Base-by-base conservation (phyloP, 768 basidiomycete genomes). In the Collybia nuda region DNA sequence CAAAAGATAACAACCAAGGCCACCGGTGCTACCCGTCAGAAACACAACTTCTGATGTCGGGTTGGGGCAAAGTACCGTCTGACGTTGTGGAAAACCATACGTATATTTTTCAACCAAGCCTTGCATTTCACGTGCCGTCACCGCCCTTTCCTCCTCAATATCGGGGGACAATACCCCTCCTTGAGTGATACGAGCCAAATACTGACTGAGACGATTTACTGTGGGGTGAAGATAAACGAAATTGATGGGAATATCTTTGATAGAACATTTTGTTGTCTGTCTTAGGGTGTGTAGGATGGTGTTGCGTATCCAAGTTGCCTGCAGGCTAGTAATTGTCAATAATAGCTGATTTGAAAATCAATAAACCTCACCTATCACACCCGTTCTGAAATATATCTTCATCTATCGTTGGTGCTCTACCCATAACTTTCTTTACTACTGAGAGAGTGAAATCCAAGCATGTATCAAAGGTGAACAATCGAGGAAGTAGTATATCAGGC, bases 271-370 rank as follows among this genome's bases (percentile, higher is more conserved):
- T 5, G 57, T 56, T 0, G 63, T 56, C 6, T 53, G n/a, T n/a
- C 17, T 43, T 49, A 77, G 54, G 12, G 66, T 64, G 1, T 62
- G 64, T 8, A 76, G 53, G 17, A 79, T 56, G 17, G 66, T 60
- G 43, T 73, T 69, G 2, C 73, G 70, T 23, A 76, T 72, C 59
- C 67, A 71, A 0, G 71, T 74, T 17, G 69, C 70, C 53, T 71
- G 66, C 4, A 76, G 42, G 47, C 78, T 78, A 21, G 44, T 3
- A 6, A 44, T 14, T 18, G 21, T 42, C 21, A 42, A 19, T 38
- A 22, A 26, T 23, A 28, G 32, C 18, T 29, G n/a, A 12, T 32
- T 47, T 5, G 17, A 18, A 9, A 17, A 3, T 35, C 21, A 23
- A 8, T 18, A 8, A 37, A 32, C 44, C 47, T 14, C 28, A 71